A percentile compares a stretch with the other conserved stretches of the same genome.
Evolutionary conservation across 768 basidiomycete species (phyloP).

Genomic region (Amanita molliuscula): DNA sequence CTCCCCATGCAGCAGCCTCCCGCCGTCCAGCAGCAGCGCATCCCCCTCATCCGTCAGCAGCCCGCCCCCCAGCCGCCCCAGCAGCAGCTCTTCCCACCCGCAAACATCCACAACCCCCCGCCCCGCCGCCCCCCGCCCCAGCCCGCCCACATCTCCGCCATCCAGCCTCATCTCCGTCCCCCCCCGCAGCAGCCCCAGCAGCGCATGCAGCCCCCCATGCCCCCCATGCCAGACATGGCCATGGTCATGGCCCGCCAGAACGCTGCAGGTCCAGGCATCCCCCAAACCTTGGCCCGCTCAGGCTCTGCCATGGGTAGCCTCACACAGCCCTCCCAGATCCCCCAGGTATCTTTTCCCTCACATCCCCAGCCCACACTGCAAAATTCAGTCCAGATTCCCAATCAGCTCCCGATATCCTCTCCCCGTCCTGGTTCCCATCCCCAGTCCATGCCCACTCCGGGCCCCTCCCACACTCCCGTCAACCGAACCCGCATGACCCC

Average conservation of each 20-base stretch:
- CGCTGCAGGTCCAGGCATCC: conserved; percentile 24
- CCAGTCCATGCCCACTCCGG: conserved; percentile 25
- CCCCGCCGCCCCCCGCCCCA: conserved; percentile 52
- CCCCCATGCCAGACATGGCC: conserved; percentile 30
- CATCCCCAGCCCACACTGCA: conserved; percentile 28
- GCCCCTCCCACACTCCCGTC: conserved; percentile 27
- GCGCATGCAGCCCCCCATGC: conserved; percentile 21
- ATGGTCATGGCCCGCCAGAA: conserved; percentile 29
- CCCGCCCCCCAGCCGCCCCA: conserved; percentile 17
- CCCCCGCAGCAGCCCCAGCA: conserved; percentile 24
- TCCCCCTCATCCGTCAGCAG: conserved; percentile 24
- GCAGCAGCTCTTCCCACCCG: conserved; percentile 31
- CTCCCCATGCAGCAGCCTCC: conserved; percentile 21
- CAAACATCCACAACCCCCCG: conserved; percentile 25
- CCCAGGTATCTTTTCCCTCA: conserved; percentile 18
- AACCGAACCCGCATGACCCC: conserved; percentile 35
- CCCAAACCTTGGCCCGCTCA: conserved; percentile 32
- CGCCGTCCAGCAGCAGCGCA: conserved; percentile 20
- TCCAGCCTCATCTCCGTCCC: conserved; percentile 27
- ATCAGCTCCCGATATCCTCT: conserved; percentile 30
- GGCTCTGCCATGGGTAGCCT: conserved; percentile 39
- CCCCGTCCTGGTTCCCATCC: conserved; percentile 28
- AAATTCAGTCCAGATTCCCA: conserved; percentile 24
- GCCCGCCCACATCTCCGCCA: conserved; percentile 29
- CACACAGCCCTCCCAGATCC: conserved; percentile 23